Percentiles rank a stretch among this genome's conserved stretches.
These are phyloP conservation scores for Psidium friedrichsthalianum DNA, from an alignment of 345 rosid genomes.

Conservation along the genomic window DNA sequence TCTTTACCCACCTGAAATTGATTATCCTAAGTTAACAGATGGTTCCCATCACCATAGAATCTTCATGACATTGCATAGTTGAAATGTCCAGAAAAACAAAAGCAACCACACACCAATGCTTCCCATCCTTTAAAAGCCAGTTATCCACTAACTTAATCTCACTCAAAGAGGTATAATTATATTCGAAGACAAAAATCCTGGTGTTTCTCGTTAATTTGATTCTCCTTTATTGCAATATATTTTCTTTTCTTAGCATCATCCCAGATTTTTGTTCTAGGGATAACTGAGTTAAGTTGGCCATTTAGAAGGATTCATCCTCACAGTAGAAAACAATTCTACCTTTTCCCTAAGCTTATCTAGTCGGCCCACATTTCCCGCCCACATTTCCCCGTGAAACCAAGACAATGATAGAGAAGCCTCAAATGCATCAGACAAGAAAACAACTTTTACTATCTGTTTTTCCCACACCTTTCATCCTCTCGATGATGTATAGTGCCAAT, in stretches of 20 bases:
- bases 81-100: background rate
- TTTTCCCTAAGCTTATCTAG: background rate
- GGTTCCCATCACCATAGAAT: background rate
- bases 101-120: background rate
- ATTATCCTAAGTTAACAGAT: background rate
- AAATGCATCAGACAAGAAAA: background rate
- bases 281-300: background rate
- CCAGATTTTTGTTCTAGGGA: background rate
- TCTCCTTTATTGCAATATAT: background rate
- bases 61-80: background rate
- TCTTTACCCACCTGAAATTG: background rate
- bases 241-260: background rate
- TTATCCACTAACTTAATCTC: background rate
- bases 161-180: background rate
- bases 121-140: background rate
- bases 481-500: background rate
- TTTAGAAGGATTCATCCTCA: background rate
- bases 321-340: background rate
- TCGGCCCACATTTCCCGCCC: background rate
- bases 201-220: background rate
- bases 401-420: background rate
- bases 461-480: background rate
- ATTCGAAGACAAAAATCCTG: background rate
- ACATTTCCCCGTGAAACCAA: background rate
- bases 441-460: background rate